Evolutionary conservation across 1,284 basidiomycete species (phyloP), one percentile per base, ranked within the genome.

Genomic region (Amylostereum chailletii): DNA sequence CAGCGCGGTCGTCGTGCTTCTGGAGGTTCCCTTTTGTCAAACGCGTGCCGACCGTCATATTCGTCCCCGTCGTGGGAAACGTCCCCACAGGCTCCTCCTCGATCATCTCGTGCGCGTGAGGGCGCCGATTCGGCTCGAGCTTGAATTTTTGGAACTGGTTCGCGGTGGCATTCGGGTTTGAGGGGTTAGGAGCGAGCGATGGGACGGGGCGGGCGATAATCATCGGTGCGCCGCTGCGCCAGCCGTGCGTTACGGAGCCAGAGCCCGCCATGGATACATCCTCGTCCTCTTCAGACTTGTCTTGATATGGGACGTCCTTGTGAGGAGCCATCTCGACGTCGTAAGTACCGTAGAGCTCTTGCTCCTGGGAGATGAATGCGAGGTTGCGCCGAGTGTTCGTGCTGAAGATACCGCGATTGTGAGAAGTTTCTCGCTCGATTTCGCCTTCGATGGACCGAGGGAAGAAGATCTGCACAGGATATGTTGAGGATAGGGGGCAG

Each of bases 361-460:
- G 53, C 27, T 55, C 54, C 10, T 55, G 54, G 8, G 53, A 52
- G 7, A 47, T 42, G n/a, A 43, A 46, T 9, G 42, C 45, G 40
- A 54, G 47, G 9, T 54, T 47, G 34, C 46, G 44, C 27, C n/a
- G 8, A 8, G 36, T 37, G 36, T 49, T 39, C 38, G 53, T 47
- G 45, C 6, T 2, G 19, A 50, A 50, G 5, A 56, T 1, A 5
- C 53, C 37, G 42, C 45, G 40, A 7, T 43, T 45, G n/a, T 51
- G 51, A 5, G 33, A 39, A 5, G 45, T 45, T 5, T 52, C 40
- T 6, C 45, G 51, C 1, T 50, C 48, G 46, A 57, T 51, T 63
- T 86, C 84, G 40, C 70, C 67, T 60, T 84, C 76, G 46, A 80
- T 71, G 2, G 80, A 83, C 30, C 86, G 81, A 33, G 86, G 85